Evolutionary conservation across 371 early-diverging fungal genomes (phyloP).

Genomic region (Sporodiniella umbellata): DNA sequence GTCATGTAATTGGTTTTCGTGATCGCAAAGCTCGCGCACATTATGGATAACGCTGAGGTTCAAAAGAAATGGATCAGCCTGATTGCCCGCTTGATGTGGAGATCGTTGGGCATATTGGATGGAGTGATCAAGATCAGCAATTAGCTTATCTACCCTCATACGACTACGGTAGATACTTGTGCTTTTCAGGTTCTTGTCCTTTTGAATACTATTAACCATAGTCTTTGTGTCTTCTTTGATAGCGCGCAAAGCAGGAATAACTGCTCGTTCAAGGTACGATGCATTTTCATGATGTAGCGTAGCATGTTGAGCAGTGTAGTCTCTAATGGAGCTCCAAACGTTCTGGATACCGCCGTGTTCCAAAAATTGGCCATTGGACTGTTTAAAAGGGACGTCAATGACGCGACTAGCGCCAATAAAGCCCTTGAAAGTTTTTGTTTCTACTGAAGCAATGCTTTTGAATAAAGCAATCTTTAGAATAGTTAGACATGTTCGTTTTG

Average conservation of each 20-base stretch:
- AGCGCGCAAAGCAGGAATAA: conserved; percentile 33
- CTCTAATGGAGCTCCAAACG: conserved; percentile 38
- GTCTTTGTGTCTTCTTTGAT: conserved; percentile 38
- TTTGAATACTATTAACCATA: conserved; percentile 24
- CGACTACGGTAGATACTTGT: conserved; percentile 31
- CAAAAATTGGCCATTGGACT: conserved; percentile 33
- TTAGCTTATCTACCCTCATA: conserved; percentile 21
- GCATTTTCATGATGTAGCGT: conserved; percentile 39
- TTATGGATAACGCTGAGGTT: conserved; percentile 34
- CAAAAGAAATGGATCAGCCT: conserved; percentile 34
- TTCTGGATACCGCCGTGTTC: conserved; percentile 44
- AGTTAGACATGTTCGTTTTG: background rate
- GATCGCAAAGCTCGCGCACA: conserved; percentile 24
- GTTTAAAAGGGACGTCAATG: conserved; percentile 25
- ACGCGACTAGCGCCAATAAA: conserved; percentile 20
- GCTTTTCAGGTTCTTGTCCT: conserved; percentile 33
- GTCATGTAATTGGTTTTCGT: conserved; percentile 44
- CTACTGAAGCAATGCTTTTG: conserved; percentile 28
- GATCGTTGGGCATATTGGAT: conserved; percentile 18
- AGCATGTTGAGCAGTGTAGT: conserved; percentile 36
- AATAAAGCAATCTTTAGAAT: conserved; percentile 25
- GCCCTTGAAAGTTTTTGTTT: conserved; percentile 24
- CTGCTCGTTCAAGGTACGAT: conserved; percentile 26
- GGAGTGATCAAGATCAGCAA: conserved; percentile 23
- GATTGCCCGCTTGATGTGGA: conserved; percentile 26